These are phyloP conservation scores for Globisporangium paroecandrum DNA, from an alignment of 352 stramenopile genomes.

Conservation along the genomic window DNA sequence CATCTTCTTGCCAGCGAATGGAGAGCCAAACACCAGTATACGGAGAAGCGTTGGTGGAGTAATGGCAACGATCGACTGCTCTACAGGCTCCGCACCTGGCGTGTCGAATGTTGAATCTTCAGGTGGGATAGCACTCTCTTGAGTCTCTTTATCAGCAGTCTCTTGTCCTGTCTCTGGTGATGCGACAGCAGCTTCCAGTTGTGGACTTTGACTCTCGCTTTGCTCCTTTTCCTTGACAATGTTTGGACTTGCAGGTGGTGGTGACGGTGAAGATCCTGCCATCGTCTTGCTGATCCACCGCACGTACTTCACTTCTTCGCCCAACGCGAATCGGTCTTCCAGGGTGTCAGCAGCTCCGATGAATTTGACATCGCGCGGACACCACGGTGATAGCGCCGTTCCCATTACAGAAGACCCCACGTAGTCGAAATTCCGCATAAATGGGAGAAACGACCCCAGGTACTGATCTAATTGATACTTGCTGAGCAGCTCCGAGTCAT, in stretches of 20 bases:
- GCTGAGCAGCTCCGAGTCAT: conserved; percentile 19
- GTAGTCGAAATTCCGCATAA: conserved; percentile 18
- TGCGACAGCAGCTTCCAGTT: not conserved
- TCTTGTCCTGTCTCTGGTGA: not conserved
- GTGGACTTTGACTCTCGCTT: not conserved
- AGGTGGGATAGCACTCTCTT: not conserved
- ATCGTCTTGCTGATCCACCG: conserved; percentile 41
- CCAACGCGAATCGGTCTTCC: conserved; percentile 46
- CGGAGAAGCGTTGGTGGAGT: conserved; percentile 24
- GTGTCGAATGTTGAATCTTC: not conserved
- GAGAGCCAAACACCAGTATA: conserved; percentile 54
- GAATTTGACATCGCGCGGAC: conserved; percentile 40
- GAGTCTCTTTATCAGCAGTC: not conserved
- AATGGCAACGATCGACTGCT: not conserved
- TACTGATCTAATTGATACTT: conserved; percentile 47
- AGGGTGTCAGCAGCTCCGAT: conserved; percentile 37
- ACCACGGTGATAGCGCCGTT: conserved; percentile 25
- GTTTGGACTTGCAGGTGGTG: not conserved
- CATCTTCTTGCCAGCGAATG: conserved; percentile 59
- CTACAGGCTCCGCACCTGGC: not conserved
- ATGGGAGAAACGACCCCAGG: conserved; percentile 32
- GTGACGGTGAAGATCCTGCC: not conserved
- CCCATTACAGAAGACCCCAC: conserved; percentile 20
- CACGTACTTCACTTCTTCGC: conserved; percentile 62
- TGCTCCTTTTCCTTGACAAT: not conserved